Conservation (phyloP, 1,284 basidiomycete species). For the Ustilago vetiveriae region DNA sequence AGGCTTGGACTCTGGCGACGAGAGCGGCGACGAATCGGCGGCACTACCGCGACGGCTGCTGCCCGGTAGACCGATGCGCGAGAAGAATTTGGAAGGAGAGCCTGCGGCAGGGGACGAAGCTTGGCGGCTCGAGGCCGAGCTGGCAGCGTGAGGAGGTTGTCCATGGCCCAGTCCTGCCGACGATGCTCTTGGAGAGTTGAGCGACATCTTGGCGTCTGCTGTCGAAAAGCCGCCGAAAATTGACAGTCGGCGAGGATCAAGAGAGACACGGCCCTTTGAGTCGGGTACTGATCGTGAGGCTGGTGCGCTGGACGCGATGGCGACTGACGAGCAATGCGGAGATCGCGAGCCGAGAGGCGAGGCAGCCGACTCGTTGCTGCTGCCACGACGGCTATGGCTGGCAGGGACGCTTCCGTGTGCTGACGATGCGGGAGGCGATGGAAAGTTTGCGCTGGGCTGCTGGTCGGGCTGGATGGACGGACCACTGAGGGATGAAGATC, state of each 20-base stretch:
- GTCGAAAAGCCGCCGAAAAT: slow-evolving; percentile 9
- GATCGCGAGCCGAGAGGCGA: neutral
- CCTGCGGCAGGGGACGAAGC: slow-evolving; percentile 8
- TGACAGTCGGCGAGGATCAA: slow-evolving; percentile 27
- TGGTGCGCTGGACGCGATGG: neutral
- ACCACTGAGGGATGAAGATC: slow-evolving; percentile 12
- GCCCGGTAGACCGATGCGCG: slow-evolving; percentile 29
- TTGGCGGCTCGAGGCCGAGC: slow-evolving; percentile 5
- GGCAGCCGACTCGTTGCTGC: slow-evolving; percentile 14
- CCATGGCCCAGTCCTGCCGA: slow-evolving; percentile 20
- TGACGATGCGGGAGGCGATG: slow-evolving; percentile 21
- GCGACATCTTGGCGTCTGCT: slow-evolving; percentile 22
- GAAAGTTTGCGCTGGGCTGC: neutral
- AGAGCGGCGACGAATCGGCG: slow-evolving; percentile 14
- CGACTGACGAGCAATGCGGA: slow-evolving; percentile 1
- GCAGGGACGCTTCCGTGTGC: slow-evolving; percentile 12
- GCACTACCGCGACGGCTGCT: slow-evolving; percentile 30
- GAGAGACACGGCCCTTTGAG: slow-evolving; percentile 17
- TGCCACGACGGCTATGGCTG: slow-evolving; percentile 21
- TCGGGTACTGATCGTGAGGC: neutral
- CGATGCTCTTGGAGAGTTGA: slow-evolving; percentile 8
- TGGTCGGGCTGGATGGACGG: neutral
- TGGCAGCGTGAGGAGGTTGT: slow-evolving; percentile 5
- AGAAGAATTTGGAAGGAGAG: slow-evolving; percentile 32
- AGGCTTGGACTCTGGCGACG: slow-evolving; percentile 17